Base-by-base conservation (phyloP, 208 protist species). In the Wallacemonas collosoma region DNA sequence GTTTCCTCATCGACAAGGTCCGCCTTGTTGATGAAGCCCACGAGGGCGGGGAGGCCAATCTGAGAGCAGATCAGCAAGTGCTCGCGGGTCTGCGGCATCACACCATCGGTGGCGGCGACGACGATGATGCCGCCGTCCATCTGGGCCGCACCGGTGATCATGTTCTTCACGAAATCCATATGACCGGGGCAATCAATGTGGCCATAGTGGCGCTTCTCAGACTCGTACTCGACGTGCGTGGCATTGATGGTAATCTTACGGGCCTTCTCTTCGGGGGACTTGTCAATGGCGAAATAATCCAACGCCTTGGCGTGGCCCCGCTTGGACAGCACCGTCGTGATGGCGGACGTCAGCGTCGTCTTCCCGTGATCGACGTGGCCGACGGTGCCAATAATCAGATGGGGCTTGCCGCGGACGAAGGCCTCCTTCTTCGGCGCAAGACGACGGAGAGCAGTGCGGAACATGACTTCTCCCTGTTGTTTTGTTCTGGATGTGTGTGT, bases 101-200 rank as follows among this genome's bases (percentile, higher is more conserved):
- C 97, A 61, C 97, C 96, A 72, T 98, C 98, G 57, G 95, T 98
- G 44, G 93, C 93, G 1, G 92, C 88, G 62, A 98, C 92, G 55
- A 98, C 93, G 64, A 98, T 88, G 70, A 98, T 98, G 44, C 90
- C 90, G 57, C 91, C 93, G 73, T 98, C 93, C 93, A 97, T 97
- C 83, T 99, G 98, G 47, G 98, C 97, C 57, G 98, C 98, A 77
- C 99, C 99, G 66, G 98, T 98, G 82, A 99, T 99, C 98, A 99
- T 99, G 93, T 99, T 99, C 87, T 99, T 99, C 74, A 99, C 98
- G 91, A 99, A 99, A 87, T 99, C 99, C 74, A 98, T 89, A 76
- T 99, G 99, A 35, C 99, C 99, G 36, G 99, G 99, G 80, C 98
- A 99, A 89, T 99, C 99, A 81, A 99, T 99, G 90, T 99, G 98